Conservation (phyloP, 2,329 filamentous ascomycete species). For the Paecilomyces sp. region DNA sequence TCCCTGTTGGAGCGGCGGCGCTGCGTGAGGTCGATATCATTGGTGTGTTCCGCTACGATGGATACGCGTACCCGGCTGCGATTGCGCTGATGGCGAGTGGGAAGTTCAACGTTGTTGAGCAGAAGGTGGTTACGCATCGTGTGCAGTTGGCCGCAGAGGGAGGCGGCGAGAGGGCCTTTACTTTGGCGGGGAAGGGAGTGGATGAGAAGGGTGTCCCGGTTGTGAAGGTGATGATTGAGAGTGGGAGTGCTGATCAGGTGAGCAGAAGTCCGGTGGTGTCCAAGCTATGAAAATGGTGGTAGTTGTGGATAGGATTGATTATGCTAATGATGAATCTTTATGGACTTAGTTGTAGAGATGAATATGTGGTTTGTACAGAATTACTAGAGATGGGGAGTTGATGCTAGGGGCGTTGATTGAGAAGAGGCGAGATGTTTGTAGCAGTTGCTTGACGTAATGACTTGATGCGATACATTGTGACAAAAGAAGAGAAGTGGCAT, state of each 20-base stretch:
- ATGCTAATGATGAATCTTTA: not conserved
- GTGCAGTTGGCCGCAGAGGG: conserved; percentile 34
- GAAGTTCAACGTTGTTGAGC: conserved; percentile 40
- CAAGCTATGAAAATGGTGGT: not conserved
- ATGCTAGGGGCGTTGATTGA: not conserved
- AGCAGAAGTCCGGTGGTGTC: not conserved
- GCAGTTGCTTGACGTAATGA: not conserved
- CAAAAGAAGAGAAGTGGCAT: not conserved
- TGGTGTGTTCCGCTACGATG: conserved; percentile 51
- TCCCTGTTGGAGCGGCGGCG: conserved; percentile 49
- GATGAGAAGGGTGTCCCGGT: conserved; percentile 47
- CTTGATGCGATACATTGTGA: not conserved
- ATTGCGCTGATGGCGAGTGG: conserved; percentile 47
- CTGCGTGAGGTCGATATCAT: conserved; percentile 51
- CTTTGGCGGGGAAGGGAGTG: conserved; percentile 42
- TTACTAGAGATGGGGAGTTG: not conserved
- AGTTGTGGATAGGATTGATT: not conserved
- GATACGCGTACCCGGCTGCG: conserved; percentile 47
- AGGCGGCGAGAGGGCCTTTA: conserved; percentile 46
- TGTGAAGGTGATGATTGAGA: conserved; percentile 46
- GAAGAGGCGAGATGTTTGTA: not conserved
- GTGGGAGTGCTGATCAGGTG: not conserved
- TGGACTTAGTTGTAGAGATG: not conserved
- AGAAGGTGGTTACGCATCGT: conserved; percentile 49
- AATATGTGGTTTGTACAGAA: not conserved